A percentile compares a stretch with the other conserved stretches of the same genome.
phyloP scores from a whole-genome alignment of 352 stramenopile genomes.

The Phytophthora lateralis region DNA sequence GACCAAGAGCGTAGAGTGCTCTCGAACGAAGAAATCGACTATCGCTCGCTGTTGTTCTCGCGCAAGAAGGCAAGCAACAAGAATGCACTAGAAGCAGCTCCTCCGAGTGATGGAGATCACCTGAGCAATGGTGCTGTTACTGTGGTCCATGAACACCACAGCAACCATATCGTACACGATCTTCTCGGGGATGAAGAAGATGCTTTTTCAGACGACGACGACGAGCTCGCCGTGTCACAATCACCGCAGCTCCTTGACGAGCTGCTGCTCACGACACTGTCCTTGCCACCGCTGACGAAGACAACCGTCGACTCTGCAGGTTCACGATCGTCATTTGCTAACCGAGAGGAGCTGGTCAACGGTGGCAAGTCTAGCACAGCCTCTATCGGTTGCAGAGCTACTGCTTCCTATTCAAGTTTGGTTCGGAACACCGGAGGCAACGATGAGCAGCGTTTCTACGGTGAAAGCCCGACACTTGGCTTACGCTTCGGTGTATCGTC shows the following conservation, averaged over 20 bases:
- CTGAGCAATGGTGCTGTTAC: not conserved
- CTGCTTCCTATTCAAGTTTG: constrained; percentile 2
- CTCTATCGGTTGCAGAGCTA: constrained; percentile 9
- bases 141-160: constrained; percentile 4
- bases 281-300: constrained; percentile 62
- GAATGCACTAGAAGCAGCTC: constrained; percentile 32
- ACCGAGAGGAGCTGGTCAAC: not conserved
- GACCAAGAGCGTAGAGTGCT: constrained; percentile 44
- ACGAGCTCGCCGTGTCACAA: constrained; percentile 66
- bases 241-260: constrained; percentile 76
- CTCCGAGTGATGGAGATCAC: constrained; percentile 8
- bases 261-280: constrained; percentile 74
- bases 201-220: constrained; percentile 57
- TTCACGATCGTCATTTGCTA: constrained; percentile 11
- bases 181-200: constrained; percentile 41
- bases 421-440: constrained; percentile 2
- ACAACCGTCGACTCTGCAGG: constrained; percentile 5
- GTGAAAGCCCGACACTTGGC: constrained; percentile 38
- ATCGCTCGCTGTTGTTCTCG: constrained; percentile 65
- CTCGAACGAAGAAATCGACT: constrained; percentile 68
- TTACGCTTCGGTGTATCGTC: constrained; percentile 56
- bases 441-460: constrained; percentile 48
- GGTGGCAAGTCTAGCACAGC: not conserved
- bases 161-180: constrained; percentile 8
- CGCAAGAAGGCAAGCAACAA: constrained; percentile 61